Percentiles rank a stretch among this genome's conserved stretches.
Conservation (phyloP, 805 yeast species). For the Schizosaccharomyces pombe region DNA sequence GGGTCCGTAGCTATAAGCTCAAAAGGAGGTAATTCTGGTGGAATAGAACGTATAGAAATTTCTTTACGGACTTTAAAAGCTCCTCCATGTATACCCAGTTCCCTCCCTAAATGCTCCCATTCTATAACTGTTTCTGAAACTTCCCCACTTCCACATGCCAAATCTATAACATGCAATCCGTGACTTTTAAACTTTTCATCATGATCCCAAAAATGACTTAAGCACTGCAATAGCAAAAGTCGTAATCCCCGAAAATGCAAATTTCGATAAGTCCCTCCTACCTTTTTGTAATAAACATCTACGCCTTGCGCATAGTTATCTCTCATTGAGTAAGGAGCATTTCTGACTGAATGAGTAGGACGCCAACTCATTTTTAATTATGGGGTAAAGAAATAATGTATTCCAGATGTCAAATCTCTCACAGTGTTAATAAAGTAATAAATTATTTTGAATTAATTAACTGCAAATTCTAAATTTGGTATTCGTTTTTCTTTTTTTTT, state of each 20-base stretch:
- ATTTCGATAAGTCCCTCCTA: background rate
- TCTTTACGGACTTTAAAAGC: background rate
- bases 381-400: no score
- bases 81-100: no score
- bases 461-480: no score
- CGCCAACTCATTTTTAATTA: no score
- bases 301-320: slow-evolving; percentile 2
- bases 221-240: background rate
- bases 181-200: background rate
- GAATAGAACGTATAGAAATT: background rate
- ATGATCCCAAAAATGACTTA: background rate
- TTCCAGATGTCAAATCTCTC: no score
- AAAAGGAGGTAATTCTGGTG: background rate
- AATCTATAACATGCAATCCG: background rate
- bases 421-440: no score
- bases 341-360: no score
- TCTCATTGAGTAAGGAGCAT: background rate
- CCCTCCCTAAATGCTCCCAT: background rate
- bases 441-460: no score
- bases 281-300: background rate
- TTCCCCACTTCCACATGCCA: slow-evolving; percentile 3
- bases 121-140: background rate
- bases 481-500: no score
- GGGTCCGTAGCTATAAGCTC: background rate
- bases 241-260: background rate